Conservation (phyloP, 2,329 filamentous ascomycete genomes). For the Cryphonectria nitschkei region DNA sequence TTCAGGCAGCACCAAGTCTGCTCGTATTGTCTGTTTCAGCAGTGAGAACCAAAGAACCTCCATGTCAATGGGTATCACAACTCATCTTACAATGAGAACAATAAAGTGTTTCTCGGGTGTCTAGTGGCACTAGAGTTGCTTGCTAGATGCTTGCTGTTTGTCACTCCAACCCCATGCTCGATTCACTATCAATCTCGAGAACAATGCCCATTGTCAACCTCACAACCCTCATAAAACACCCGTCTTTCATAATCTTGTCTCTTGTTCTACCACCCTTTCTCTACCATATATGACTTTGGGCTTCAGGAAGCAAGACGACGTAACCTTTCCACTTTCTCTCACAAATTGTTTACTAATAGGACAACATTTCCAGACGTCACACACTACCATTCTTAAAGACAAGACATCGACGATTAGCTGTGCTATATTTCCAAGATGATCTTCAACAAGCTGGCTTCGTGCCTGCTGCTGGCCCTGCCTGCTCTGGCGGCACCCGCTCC, state of each 20-base stretch:
- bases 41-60: not conserved
- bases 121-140: not conserved
- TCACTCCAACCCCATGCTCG: not conserved
- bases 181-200: not conserved
- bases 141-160: not conserved
- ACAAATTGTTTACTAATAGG: not conserved
- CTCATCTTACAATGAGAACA: not conserved
- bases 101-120: not conserved
- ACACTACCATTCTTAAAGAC: not conserved
- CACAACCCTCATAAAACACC: not conserved
- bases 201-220: constrained; percentile 1
- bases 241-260: not conserved
- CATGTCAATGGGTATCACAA: too few species aligned
- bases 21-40: not conserved
- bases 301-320: not conserved
- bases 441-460: constrained; percentile 27
- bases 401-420: constrained; percentile 27
- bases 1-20: not conserved
- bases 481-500: constrained; percentile 28
- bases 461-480: constrained; percentile 28
- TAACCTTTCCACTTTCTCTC: not conserved
- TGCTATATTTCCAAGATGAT: constrained; percentile 27
- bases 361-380: not conserved
- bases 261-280: not conserved
- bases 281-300: not conserved